Conservation (phyloP, 805 yeast genomes). For the Sungouiozyma intestinalis region DNA sequence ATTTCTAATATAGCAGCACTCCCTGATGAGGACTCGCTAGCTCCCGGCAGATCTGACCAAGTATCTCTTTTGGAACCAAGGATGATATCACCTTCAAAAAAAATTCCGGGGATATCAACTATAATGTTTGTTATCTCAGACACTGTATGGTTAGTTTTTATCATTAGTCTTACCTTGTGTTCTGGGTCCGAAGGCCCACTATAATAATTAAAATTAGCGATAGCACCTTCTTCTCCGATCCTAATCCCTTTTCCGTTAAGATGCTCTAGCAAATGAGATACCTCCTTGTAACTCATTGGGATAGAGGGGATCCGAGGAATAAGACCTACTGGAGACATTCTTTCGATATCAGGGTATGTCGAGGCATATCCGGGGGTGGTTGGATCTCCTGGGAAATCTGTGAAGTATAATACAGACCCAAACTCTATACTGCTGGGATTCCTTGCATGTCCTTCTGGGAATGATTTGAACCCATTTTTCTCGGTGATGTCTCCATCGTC, state of each 20-base stretch:
- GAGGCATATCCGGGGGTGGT: slow-evolving; percentile 67
- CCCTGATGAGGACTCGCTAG: slow-evolving; percentile 43
- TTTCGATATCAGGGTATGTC: slow-evolving; percentile 29
- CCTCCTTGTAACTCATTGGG: slow-evolving; percentile 37
- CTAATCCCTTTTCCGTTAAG: slow-evolving; percentile 32
- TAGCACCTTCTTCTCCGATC: slow-evolving; percentile 33
- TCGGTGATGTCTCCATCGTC: slow-evolving; percentile 51
- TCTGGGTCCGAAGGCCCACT: slow-evolving; percentile 36
- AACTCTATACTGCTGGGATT: slow-evolving; percentile 51
- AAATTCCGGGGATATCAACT: slow-evolving; percentile 47
- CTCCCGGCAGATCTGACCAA: slow-evolving; percentile 36
- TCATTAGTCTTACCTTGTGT: slow-evolving; percentile 30
- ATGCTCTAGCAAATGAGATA: slow-evolving; percentile 32
- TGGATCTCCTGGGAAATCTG: slow-evolving; percentile 65
- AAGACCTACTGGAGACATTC: slow-evolving; percentile 32
- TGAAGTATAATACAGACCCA: slow-evolving; percentile 48
- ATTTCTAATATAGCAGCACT: slow-evolving; percentile 41
- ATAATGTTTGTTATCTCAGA: slow-evolving; percentile 40
- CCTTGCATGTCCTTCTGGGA: slow-evolving; percentile 59
- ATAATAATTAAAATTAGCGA: slow-evolving; percentile 34
- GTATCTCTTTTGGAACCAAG: slow-evolving; percentile 50
- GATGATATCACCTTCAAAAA: slow-evolving; percentile 41
- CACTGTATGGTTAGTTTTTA: slow-evolving; percentile 33
- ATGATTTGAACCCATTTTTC: slow-evolving; percentile 44
- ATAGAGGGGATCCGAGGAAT: slow-evolving; percentile 46